Conservation (phyloP, 2,329 filamentous ascomycete species). For the Myrmaecium sp. region DNA sequence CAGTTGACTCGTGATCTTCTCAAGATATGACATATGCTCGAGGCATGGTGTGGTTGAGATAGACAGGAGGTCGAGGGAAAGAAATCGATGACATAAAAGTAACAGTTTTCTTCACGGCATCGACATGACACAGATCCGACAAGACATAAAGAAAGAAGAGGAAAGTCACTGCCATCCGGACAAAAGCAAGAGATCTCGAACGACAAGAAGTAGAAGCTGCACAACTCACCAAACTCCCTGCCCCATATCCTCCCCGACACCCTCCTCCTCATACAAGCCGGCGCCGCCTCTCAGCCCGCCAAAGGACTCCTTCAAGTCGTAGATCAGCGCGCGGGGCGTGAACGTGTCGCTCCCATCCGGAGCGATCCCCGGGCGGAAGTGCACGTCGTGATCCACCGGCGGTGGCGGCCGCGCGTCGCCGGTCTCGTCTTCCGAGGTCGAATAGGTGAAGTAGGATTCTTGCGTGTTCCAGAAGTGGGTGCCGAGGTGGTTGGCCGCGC, state of each 20-base stretch:
- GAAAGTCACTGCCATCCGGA: background rate
- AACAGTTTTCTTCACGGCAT: no score
- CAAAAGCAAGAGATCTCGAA: background rate
- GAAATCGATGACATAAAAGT: constrained; percentile 12
- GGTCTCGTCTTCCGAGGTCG: constrained; percentile 41
- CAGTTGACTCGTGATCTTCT: no score
- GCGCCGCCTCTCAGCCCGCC: constrained; percentile 78
- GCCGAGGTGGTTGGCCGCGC: constrained; percentile 80
- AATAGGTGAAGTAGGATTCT: constrained; percentile 96
- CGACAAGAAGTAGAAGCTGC: no score
- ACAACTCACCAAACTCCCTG: constrained; percentile 14
- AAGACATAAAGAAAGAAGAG: no score
- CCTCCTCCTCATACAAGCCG: constrained; percentile 56
- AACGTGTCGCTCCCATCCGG: constrained; percentile 80
- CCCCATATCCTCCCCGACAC: constrained; percentile 16
- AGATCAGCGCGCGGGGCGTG: constrained; percentile 79
- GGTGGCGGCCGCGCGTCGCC: no score
- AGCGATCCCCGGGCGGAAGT: constrained; percentile 71
- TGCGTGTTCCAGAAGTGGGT: constrained; percentile 98
- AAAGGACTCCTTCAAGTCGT: constrained; percentile 88
- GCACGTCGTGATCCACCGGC: constrained; percentile 64
- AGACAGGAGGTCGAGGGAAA: background rate
- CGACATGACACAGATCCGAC: no score
- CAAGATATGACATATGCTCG: no score
- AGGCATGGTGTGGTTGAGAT: constrained; percentile 2